Evolutionary conservation across 768 basidiomycete genomes (phyloP), one percentile per base, ranked within the genome.

Genomic region (Boletus barrowsii): DNA sequence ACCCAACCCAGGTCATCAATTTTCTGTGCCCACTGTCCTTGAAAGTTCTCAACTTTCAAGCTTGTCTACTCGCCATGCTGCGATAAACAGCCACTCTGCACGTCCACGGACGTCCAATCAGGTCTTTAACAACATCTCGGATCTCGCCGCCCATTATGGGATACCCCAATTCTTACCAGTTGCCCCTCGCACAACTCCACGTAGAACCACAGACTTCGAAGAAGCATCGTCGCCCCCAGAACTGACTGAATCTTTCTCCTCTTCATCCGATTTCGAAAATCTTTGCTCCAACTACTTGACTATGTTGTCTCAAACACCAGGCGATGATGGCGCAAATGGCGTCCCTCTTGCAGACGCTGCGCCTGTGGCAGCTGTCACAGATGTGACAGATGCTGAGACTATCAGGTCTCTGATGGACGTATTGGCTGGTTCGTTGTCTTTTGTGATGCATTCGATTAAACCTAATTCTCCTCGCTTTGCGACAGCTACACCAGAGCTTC

Each of bases 91-190:
- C 26, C 65, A 69, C 54, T 69, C 72, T 63, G 68, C 72, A 68
- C 83, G 85, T 88, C 87, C 75, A 71, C 74, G 83, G 85, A 86
- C 88, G 75, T 80, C 80, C 39, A 76, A 75, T 53, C 76, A 77
- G 73, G 80, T 88, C 61, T 88, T 87, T 64, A 72, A 75, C 63
- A 80, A 81, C 69, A 73, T 83, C 50, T 79, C 80, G 72, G 88
- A 86, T 74, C 75, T 87, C 53, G 84, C 87, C 63, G 77, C 83
- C 65, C 88, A 88, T 54, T 83, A 89, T 88, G 88, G 87, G 73
- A 83, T 90, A 67, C 88, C 88, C 56, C 80, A 83, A 61, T 79
- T 76, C 58, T 71, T 90, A 45, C 88, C 88, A 43, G 83, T 82
- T 49, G 81, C 82, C 52, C 88, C 88, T 56, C 79, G 82, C 50